phyloP scores from a whole-genome alignment of 305 asterid genomes.

The Stenogyne calaminthoides region DNA sequence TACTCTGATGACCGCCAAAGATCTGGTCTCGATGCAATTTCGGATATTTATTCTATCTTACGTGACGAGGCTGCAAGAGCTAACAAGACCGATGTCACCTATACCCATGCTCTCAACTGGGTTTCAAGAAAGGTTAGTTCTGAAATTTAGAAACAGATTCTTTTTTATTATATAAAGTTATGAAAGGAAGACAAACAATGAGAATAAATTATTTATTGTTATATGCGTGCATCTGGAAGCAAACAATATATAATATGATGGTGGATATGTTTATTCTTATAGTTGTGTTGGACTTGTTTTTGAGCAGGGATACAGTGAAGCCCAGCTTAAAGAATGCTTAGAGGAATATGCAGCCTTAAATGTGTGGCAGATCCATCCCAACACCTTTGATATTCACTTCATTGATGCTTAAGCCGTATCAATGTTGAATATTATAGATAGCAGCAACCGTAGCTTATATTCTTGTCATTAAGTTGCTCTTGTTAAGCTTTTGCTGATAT shows the following conservation, averaged over 20 bases:
- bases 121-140: constrained; percentile 90
- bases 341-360: constrained; percentile 98
- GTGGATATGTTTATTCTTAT: constrained; percentile 11
- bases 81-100: constrained; percentile 78
- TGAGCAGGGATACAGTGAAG: constrained; percentile 96
- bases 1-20: constrained; percentile 88
- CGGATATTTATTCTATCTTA: constrained; percentile 91
- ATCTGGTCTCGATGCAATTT: constrained; percentile 92
- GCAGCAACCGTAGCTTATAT: too few species aligned
- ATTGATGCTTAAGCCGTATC: constrained; percentile 52
- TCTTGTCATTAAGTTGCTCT: too few species aligned
- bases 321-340: constrained; percentile 87
- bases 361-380: constrained; percentile 98
- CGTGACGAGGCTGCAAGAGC: constrained; percentile 95
- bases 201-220: too few species aligned
- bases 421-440: too few species aligned
- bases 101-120: constrained; percentile 97
- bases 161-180: neutral
- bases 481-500: too few species aligned
- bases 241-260: too few species aligned
- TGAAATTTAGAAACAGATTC: neutral
- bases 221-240: too few species aligned
- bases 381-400: constrained; percentile 88
- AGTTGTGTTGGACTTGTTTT: constrained; percentile 5
- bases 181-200: too few species aligned